Evolutionary conservation across 805 yeast species (phyloP), one percentile per base, ranked within the genome.

Genomic region (Grigorovia humatica): DNA sequence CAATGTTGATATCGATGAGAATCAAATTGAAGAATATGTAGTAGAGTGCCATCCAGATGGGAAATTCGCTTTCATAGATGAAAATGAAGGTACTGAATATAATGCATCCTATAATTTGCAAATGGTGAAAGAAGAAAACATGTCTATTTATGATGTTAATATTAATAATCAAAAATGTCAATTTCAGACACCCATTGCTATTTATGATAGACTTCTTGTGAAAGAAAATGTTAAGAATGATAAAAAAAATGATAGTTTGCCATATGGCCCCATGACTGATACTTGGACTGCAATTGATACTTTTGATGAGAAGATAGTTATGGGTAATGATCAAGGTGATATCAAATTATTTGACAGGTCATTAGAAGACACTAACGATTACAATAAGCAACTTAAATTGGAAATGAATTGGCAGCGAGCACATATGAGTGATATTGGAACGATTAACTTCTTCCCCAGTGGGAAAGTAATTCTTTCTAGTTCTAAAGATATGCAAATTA

Each of bases 361-460:
- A 23, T 32, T 32, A 32, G 4, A 32, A 32, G 9, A 8, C 15
- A 32, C 9, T 9, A 8, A 8, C 12, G 38, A 32, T 12, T 55
- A 51, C 45, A 50, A 58, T 48, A 53, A 38, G 7, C 8, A 27
- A n/a, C 54, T 57, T 29, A 41, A 53, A 9, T 46, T 62, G 18
- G 48, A 55, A 23, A 48, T 51, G 19, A 56, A 52, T 44, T 42
- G 49, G 35, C 45, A 49, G 4, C 64, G 60, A 2, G 86, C 85
- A 1, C 93, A 85, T 66, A 65, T 61, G 29, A 58, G 70, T 32
- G 76, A 78, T 47, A 69, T 85, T 1, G 60, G 72, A 0, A 66
- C 70, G 3, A 58, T 77, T 1, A 45, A 54, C 50, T 74, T 81
- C 50, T 84, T 86, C 61, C 88, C 93, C 0, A 80, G 87, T 15